Evolutionary conservation across 1,139 yeast species (phyloP).

Genomic region (Tardiomyces blankii): DNA sequence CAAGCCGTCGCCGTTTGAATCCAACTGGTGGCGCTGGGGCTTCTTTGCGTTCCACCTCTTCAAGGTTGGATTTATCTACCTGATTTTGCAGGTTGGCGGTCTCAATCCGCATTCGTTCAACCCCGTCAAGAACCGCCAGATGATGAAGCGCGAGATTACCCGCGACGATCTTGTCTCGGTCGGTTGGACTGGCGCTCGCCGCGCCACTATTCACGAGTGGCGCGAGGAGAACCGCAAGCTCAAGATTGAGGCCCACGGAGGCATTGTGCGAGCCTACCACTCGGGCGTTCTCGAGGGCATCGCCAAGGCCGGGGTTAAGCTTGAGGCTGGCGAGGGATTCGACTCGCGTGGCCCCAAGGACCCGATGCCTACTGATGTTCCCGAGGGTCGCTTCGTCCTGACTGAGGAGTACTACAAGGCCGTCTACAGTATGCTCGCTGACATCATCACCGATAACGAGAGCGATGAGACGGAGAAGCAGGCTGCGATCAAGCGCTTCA

Average conservation of each 20-base stretch:
- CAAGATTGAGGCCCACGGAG: slow-evolving; percentile 60
- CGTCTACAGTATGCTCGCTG: slow-evolving; percentile 14
- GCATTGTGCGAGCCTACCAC: slow-evolving; percentile 67
- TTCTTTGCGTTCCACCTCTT: slow-evolving; percentile 63
- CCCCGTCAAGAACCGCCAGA: slow-evolving; percentile 25
- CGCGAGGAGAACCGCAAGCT: slow-evolving; percentile 56
- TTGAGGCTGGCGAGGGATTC: slow-evolving; percentile 75
- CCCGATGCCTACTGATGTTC: slow-evolving; percentile 3
- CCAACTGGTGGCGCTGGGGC: slow-evolving; percentile 50
- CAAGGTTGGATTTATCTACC: slow-evolving; percentile 47
- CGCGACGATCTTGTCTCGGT: slow-evolving; percentile 47
- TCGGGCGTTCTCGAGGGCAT: slow-evolving; percentile 56
- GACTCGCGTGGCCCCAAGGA: slow-evolving; percentile 15
- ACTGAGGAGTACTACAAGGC: slow-evolving; percentile 16
- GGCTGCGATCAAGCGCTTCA: slow-evolving; percentile 14
- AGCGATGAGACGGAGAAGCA: slow-evolving; percentile 13
- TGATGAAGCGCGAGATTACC: slow-evolving; percentile 28
- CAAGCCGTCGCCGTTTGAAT: slow-evolving; percentile 29
- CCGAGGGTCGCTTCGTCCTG: slow-evolving; percentile 18
- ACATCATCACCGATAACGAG: slow-evolving; percentile 6
- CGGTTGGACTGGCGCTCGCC: slow-evolving; percentile 92
- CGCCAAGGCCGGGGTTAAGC: slow-evolving; percentile 45
- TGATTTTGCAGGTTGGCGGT: slow-evolving; percentile 54
- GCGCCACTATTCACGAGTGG: slow-evolving; percentile 61
- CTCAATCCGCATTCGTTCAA: slow-evolving; percentile 62